Percentiles rank a stretch among this genome's conserved stretches.
These are phyloP conservation scores for Didymellaceae sp. DNA, from an alignment of 2,329 filamentous ascomycete species.

Conservation along the genomic window DNA sequence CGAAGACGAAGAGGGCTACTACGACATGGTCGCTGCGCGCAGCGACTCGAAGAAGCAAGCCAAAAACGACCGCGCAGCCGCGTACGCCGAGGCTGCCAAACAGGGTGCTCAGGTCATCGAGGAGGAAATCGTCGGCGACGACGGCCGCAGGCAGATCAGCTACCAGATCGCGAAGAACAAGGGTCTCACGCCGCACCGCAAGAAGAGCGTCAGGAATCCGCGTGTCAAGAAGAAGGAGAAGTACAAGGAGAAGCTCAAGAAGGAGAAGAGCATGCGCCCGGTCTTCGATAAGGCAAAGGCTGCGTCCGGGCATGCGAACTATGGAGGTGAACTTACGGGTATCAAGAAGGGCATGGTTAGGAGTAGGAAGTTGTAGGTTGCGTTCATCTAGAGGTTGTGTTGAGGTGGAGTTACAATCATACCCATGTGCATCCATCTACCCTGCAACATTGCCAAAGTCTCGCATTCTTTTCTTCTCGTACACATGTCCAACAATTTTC, in stretches of 20 bases:
- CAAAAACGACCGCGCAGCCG: constrained; percentile 72
- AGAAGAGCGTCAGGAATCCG: constrained; percentile 94
- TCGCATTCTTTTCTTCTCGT: too few species aligned
- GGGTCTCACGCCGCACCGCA: constrained; percentile 84
- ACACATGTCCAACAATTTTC: too few species aligned
- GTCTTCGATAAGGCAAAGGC: constrained; percentile 81
- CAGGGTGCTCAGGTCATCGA: constrained; percentile 68
- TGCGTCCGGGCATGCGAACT: constrained; percentile 68
- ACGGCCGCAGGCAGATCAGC: constrained; percentile 90
- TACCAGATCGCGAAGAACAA: constrained; percentile 98
- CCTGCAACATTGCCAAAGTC: too few species aligned
- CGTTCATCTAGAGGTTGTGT: background rate
- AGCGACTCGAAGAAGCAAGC: constrained; percentile 72
- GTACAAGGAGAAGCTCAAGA: constrained; percentile 97
- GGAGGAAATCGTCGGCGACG: constrained; percentile 73
- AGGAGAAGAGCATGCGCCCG: constrained; percentile 83
- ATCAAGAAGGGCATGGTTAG: constrained; percentile 94
- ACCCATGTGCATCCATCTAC: constrained; percentile 3
- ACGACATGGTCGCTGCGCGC: constrained; percentile 80
- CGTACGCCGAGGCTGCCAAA: constrained; percentile 61
- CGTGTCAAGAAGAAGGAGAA: constrained; percentile 98
- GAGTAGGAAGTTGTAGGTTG: constrained; percentile 82
- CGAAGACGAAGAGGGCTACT: constrained; percentile 75
- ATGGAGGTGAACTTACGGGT: constrained; percentile 90
- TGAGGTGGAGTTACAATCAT: background rate